phyloP scores from a whole-genome alignment of 2,329 filamentous ascomycete species.

The Plectosphaerella sp. region DNA sequence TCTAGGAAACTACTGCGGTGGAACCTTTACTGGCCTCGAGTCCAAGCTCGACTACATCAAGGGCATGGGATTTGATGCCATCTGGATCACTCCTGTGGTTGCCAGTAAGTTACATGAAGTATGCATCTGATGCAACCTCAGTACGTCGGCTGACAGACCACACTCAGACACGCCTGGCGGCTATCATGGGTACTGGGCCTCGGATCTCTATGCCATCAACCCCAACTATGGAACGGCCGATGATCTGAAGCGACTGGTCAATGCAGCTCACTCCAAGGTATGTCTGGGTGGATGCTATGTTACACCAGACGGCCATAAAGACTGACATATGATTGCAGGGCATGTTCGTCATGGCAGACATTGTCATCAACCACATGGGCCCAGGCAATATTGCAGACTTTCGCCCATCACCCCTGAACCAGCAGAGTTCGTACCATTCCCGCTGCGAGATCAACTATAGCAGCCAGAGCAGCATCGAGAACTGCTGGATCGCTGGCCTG shows the following conservation, averaged over 20 bases:
- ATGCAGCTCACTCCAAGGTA: conserved; percentile 39
- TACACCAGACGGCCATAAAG: not conserved
- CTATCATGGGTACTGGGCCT: conserved; percentile 54
- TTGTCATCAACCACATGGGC: conserved; percentile 56
- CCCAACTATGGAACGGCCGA: conserved; percentile 52
- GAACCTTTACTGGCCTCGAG: conserved; percentile 54
- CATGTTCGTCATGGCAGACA: conserved; percentile 54
- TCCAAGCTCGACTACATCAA: conserved; percentile 60
- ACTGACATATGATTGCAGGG: conserved; percentile 12
- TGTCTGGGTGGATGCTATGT: conserved; percentile 38
- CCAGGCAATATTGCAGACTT: conserved; percentile 42
- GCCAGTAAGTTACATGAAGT: conserved; percentile 26
- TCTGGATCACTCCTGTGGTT: conserved; percentile 57
- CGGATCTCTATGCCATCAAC: conserved; percentile 49
- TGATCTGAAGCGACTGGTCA: conserved; percentile 53
- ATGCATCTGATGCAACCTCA: not conserved
- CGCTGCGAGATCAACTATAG: conserved; percentile 55
- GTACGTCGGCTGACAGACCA: conserved; percentile 7
- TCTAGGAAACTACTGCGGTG: conserved; percentile 52
- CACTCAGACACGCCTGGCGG: conserved; percentile 29
- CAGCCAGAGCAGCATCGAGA: conserved; percentile 40
- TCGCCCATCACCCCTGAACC: conserved; percentile 40
- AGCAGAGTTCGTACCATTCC: conserved; percentile 54
- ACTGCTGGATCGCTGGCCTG: conserved; percentile 55
- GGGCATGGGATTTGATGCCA: conserved; percentile 54